Percentiles rank a stretch among this genome's conserved stretches.
These are phyloP conservation scores for Picea sitchensis DNA, from an alignment of 75 land plant genomes.

Conservation along the genomic window DNA sequence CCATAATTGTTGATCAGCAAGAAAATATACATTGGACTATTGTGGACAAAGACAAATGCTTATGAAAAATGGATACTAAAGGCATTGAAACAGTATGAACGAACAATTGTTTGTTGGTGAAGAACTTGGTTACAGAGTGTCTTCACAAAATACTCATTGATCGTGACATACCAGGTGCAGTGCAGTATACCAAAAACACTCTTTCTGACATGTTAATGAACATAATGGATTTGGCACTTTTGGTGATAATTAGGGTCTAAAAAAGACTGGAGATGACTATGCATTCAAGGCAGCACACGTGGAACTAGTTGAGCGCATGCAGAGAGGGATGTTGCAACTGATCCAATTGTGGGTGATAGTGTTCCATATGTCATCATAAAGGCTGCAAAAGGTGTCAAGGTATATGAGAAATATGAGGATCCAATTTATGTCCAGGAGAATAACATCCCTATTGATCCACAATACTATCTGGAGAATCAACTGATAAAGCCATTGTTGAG, in stretches of 20 bases:
- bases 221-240: background rate
- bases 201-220: no score
- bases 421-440: slow-evolving; percentile 97
- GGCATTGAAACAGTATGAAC: no score
- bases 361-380: slow-evolving; percentile 97
- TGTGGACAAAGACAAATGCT: no score
- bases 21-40: no score
- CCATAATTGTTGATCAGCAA: no score
- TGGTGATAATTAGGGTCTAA: slow-evolving; percentile 59
- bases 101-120: no score
- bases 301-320: slow-evolving; percentile 98
- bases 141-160: no score
- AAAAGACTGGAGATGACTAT: slow-evolving; percentile 96
- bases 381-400: slow-evolving; percentile 99
- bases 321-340: slow-evolving; percentile 98
- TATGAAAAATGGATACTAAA: no score
- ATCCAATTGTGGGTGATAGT: slow-evolving; percentile 97
- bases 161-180: no score
- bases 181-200: no score
- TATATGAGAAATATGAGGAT: slow-evolving; percentile 98
- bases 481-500: slow-evolving; percentile 86
- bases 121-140: no score
- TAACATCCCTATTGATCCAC: slow-evolving; percentile 53
- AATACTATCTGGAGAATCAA: slow-evolving; percentile 76
- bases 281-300: slow-evolving; percentile 97